Evolutionary conservation across 23 red algal genomes (phyloP), one percentile per base, ranked within the genome.

Genomic region (Gracilaria caudata): DNA sequence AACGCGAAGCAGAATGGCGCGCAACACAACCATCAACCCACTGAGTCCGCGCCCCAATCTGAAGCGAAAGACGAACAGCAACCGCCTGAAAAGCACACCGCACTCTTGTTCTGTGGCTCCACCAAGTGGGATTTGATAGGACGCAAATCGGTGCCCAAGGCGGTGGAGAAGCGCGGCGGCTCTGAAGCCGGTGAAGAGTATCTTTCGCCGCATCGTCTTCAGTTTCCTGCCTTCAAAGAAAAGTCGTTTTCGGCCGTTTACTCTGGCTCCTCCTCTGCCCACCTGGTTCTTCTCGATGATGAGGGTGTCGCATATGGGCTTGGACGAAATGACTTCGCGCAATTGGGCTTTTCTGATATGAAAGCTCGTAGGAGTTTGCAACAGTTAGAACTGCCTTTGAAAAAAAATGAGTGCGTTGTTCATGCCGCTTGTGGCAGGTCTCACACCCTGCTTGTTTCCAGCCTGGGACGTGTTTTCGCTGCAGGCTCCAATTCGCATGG

Each of bases 61-160:
- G 49, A 53, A 33, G 0, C 61, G 13, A 13, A 66, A 33, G 11
- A 29, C 7, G 7, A 26, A 4, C 70, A 23, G 24, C 6, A 3
- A 26, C 21, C 70, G 21, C 38, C 70, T 4, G 4, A 19, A 0
- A 45, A 45, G 14, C 37, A 36, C 37, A 32, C 81, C 0, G 35
- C 41, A 20, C 30, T 91, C 2, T 55, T 91, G 41, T 91, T 91
- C 41, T 91, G 77, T 40, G 87, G 87, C 29, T 91, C 87, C 35
- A 91, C 75, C 41, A 70, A 81, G 63, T 91, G 87, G 87, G 87
- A 91, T 53, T 33, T 91, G 75, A 33, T 91, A 4, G 87, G 87
- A 37, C 87, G 87, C 4, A 91, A 91, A 44, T 51, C 61, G 8
- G 10, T 91, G 6, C 87, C 87, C 4, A 91, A 81, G 46, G 30